Evolutionary conservation across 345 rosid genomes (phyloP).

Genomic region (Citrus glauca): DNA sequence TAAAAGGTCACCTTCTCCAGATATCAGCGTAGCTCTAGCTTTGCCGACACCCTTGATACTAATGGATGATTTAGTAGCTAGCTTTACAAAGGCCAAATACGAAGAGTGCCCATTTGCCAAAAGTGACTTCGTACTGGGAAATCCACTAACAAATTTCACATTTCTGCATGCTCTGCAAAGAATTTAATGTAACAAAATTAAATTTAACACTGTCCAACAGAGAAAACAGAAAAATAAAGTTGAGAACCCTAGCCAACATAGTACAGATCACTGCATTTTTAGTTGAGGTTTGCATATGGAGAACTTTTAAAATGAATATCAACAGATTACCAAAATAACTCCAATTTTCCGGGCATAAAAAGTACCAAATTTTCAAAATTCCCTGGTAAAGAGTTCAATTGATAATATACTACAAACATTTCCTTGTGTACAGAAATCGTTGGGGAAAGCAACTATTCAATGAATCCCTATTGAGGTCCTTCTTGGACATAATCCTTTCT

Average conservation of each 20-base stretch:
- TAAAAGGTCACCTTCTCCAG: constrained; percentile 58
- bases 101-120: constrained; percentile 25
- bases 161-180: constrained; percentile 37
- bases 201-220: background rate
- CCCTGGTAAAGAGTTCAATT: background rate
- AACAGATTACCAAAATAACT: background rate
- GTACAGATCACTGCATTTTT: background rate
- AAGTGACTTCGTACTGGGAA: constrained; percentile 22
- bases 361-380: background rate
- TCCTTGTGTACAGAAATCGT: background rate
- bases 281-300: background rate
- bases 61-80: constrained; percentile 29
- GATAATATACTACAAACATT: too few relatives aligned
- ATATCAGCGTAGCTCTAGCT: constrained; percentile 48
- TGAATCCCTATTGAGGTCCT: background rate
- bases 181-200: constrained; percentile 14
- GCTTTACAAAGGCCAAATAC: constrained; percentile 20
- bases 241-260: background rate
- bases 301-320: background rate
- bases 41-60: constrained; percentile 29
- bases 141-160: constrained; percentile 40
- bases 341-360: background rate
- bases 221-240: background rate
- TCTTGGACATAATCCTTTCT: background rate
- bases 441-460: background rate